Conservation (phyloP, 768 basidiomycete genomes). For the Collybia sordida region DNA sequence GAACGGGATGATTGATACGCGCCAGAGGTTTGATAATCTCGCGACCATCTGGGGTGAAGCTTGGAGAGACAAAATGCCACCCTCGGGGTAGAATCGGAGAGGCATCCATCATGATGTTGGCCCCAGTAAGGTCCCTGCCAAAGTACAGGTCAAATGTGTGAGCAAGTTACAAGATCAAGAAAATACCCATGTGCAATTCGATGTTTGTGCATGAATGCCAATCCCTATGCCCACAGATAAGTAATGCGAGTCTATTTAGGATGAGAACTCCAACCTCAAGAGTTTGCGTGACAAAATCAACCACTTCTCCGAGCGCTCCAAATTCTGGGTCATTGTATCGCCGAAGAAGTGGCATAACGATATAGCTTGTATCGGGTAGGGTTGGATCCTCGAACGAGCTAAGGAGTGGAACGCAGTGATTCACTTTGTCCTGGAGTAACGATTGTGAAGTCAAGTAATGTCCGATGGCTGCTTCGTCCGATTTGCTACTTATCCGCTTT, state of each 20-base stretch:
- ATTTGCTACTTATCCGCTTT: constrained; percentile 20
- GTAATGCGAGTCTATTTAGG: not conserved
- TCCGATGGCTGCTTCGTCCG: constrained; percentile 21
- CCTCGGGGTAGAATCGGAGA: constrained; percentile 2
- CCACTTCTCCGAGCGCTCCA: constrained; percentile 24
- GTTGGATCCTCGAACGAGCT: constrained; percentile 17
- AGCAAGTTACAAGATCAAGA: not conserved
- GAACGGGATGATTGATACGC: constrained; percentile 6
- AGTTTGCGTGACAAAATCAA: constrained; percentile 31
- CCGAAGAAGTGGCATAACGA: constrained; percentile 38
- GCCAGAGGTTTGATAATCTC: not conserved
- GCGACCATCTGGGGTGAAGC: not conserved
- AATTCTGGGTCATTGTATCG: constrained; percentile 35
- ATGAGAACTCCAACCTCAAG: constrained; percentile 3
- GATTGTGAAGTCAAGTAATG: constrained; percentile 8
- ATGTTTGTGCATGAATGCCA: constrained; percentile 29
- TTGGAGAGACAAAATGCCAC: not conserved
- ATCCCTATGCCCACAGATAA: constrained; percentile 11
- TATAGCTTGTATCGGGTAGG: constrained; percentile 8
- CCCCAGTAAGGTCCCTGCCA: constrained; percentile 1
- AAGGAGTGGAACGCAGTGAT: constrained; percentile 16
- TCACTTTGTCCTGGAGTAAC: constrained; percentile 6
- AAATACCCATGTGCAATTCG: constrained; percentile 28
- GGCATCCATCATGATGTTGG: constrained; percentile 9
- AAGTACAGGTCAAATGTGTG: not conserved